Evolutionary conservation across 176 grass and related monocot species (phyloP), one percentile per base, ranked within the genome.

Genomic region (Lolium multiflorum): DNA sequence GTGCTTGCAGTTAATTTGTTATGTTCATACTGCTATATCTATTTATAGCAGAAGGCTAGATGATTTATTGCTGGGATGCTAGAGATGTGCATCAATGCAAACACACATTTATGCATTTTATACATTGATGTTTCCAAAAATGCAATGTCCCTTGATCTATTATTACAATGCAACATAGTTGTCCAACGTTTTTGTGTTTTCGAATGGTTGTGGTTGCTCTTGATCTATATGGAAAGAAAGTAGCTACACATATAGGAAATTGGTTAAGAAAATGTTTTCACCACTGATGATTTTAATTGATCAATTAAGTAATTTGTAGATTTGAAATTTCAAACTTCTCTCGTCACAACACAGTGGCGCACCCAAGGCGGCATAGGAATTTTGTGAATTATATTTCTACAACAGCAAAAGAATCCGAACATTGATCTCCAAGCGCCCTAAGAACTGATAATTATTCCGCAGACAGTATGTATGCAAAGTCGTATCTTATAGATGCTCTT

Each of bases 21-120:
- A 7, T 21, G 50, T 74, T 7, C 6, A 51, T 50, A 15, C 46
- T 2, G 71, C 47, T 50, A 17, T 50, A 26, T 50, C 85, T 84
- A 80, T 80, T 87, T 91, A 80, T 84, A 84, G 85, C 17, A 75
- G 1, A 75, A 37, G n/a, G 69, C 37, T 74, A 76, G 49, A 60
- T 44, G n/a, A 7, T 46, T 39, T 16, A 60, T 41, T 74, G 20
- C 71, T 73, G 13, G 71, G 12, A 51, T 74, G 9, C 28, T 62
- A 79, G 43, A 11, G 24, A 2, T 71, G 35, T 38, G 60, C 78
- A 31, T 39, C 60, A 78, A 13, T 65, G 25, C 6, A 17, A 67
- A 1, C 31, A 3, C 9, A 35, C 11, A 24, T 56, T 16, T 82
- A 46, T 67, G 26, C 22, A 59, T n/a, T 35, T 0, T 21, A 48